Percentiles rank a stretch among this genome's conserved stretches.
Conservation (phyloP, 208 protist genomes). For the Leishmania braziliensis region DNA sequence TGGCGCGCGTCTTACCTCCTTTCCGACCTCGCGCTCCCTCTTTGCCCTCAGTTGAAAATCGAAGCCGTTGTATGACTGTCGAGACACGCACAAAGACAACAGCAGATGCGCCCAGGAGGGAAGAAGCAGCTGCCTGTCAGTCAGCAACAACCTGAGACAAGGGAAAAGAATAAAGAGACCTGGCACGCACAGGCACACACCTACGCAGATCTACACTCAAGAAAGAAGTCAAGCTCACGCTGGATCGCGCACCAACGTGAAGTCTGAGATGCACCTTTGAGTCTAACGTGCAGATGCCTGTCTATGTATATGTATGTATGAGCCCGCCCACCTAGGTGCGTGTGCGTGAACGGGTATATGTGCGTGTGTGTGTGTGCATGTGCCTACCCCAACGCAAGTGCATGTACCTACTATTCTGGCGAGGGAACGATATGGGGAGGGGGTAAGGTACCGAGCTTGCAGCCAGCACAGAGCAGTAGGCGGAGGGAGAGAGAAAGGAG, state of each 20-base stretch:
- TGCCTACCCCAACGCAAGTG: background rate
- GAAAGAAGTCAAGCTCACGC: background rate
- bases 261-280: background rate
- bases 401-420: background rate
- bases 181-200: background rate
- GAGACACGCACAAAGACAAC: background rate
- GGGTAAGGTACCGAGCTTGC: background rate
- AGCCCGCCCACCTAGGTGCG: background rate
- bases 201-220: background rate
- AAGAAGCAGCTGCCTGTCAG: background rate
- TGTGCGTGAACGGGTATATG: background rate
- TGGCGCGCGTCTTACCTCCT: background rate
- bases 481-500: background rate
- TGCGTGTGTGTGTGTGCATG: background rate
- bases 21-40: background rate
- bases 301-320: background rate
- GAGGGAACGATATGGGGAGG: background rate
- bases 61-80: background rate
- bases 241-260: background rate
- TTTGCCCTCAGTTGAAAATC: background rate
- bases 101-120: background rate
- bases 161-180: background rate
- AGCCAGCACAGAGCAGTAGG: background rate
- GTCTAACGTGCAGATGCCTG: constrained; percentile 7
- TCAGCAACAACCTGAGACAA: background rate